These are phyloP conservation scores for Musa schizocarpa DNA, from an alignment of 176 grass and related monocot genomes.

Conservation along the genomic window DNA sequence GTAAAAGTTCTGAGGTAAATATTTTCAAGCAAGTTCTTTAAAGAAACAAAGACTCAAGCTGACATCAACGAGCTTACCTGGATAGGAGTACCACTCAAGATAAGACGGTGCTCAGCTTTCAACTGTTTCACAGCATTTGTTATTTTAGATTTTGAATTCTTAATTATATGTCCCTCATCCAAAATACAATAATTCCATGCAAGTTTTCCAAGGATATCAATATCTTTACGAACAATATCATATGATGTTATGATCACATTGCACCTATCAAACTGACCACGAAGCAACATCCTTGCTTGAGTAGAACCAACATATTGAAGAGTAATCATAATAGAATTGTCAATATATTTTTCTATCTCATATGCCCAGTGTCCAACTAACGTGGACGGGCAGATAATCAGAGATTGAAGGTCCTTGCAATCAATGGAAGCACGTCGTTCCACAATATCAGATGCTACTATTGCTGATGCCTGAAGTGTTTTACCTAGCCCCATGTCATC, in stretches of 20 bases:
- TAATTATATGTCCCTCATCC: constrained; percentile 99
- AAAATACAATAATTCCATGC: constrained; percentile 95
- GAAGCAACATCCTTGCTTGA: constrained; percentile 65
- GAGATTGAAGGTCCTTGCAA: constrained; percentile 58
- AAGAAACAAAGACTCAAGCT: constrained; percentile 14
- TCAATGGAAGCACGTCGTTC: constrained; percentile 44
- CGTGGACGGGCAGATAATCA: constrained; percentile 96
- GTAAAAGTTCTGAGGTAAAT: neutral
- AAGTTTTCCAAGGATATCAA: constrained; percentile 65
- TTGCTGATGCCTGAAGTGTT: constrained; percentile 95
- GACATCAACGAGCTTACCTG: constrained; percentile 40
- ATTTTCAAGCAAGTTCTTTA: neutral
- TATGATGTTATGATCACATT: constrained; percentile 95
- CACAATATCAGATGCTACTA: constrained; percentile 81
- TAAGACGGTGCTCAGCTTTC: constrained; percentile 92
- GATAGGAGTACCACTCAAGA: constrained; percentile 96
- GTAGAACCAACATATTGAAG: constrained; percentile 88
- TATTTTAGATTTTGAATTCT: constrained; percentile 97
- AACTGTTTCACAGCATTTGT: constrained; percentile 87
- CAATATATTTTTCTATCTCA: constrained; percentile 97
- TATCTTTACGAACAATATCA: constrained; percentile 97
- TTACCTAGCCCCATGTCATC: constrained; percentile 99
- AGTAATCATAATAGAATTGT: constrained; percentile 61
- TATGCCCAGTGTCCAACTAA: constrained; percentile 98
- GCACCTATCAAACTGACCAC: constrained; percentile 63